Percentiles rank a stretch among this genome's conserved stretches.
Conservation (phyloP, 2,329 filamentous ascomycete genomes). For the Neonectria punicea region DNA sequence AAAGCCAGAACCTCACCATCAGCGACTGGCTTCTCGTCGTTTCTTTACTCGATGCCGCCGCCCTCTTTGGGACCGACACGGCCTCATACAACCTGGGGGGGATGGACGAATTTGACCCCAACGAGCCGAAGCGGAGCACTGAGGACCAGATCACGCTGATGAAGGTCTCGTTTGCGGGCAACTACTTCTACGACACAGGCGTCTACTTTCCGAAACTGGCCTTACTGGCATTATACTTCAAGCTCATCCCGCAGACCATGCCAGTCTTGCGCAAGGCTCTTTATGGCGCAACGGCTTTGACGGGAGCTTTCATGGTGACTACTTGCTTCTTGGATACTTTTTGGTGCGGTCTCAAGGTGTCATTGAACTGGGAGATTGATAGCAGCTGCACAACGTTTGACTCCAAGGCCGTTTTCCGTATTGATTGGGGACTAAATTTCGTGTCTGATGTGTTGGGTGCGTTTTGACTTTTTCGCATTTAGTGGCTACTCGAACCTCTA, state of each 20-base stretch:
- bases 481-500: background rate
- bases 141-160: constrained; percentile 24
- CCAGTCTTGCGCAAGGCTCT: constrained; percentile 39
- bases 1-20: constrained; percentile 33
- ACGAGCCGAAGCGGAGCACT: constrained; percentile 9
- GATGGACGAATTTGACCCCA: constrained; percentile 41
- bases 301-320: constrained; percentile 34
- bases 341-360: constrained; percentile 44
- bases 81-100: constrained; percentile 43
- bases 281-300: constrained; percentile 38
- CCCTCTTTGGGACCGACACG: constrained; percentile 41
- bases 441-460: constrained; percentile 31
- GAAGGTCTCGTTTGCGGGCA: constrained; percentile 45
- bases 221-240: constrained; percentile 43
- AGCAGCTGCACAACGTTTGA: constrained; percentile 22
- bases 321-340: constrained; percentile 45
- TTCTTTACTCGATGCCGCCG: constrained; percentile 41
- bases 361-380: constrained; percentile 44
- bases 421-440: constrained; percentile 46
- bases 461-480: background rate
- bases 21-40: constrained; percentile 45
- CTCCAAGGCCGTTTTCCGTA: constrained; percentile 24
- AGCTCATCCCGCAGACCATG: constrained; percentile 41
- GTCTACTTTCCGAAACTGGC: constrained; percentile 45
- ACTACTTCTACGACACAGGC: constrained; percentile 47